Conservation (phyloP, 2,329 filamentous ascomycete genomes). For the Ampelomyces quisqualis region DNA sequence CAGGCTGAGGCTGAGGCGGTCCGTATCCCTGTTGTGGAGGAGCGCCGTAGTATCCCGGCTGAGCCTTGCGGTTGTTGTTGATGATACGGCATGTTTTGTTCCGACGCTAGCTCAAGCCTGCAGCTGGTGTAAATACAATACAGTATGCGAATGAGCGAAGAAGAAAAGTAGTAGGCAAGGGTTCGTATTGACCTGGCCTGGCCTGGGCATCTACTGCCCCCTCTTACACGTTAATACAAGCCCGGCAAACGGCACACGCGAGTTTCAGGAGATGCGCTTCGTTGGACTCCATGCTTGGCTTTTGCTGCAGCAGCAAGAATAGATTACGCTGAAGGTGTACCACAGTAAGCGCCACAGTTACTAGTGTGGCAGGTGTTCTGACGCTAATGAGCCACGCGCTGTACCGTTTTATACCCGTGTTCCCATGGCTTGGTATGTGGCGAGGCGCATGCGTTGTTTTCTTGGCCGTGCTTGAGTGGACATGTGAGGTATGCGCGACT, state of each 20-base stretch:
- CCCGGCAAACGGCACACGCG: background rate
- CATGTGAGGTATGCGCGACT: no score
- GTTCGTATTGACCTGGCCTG: no score
- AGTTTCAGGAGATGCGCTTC: no score
- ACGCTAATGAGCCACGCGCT: constrained; percentile 12
- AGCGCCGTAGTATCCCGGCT: constrained; percentile 20
- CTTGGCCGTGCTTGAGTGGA: no score
- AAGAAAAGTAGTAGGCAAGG: no score
- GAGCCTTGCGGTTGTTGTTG: constrained; percentile 21
- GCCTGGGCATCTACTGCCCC: no score
- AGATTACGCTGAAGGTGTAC: no score
- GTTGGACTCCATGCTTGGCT: no score
- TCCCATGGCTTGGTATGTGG: constrained; percentile 18
- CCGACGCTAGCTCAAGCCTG: no score
- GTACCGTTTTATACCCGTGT: constrained; percentile 19
- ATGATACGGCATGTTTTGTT: constrained; percentile 16
- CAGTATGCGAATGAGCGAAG: no score
- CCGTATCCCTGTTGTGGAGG: constrained; percentile 32
- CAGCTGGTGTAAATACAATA: no score
- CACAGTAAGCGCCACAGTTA: constrained; percentile 21
- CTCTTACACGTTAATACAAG: background rate
- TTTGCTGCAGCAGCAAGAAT: no score
- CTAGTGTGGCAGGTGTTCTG: constrained; percentile 10
- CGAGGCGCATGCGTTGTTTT: constrained; percentile 19
- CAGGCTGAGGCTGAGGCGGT: constrained; percentile 35